phyloP scores from a whole-genome alignment of 495 filamentous ascomycete genomes.

The Penicillium coprophilum region DNA sequence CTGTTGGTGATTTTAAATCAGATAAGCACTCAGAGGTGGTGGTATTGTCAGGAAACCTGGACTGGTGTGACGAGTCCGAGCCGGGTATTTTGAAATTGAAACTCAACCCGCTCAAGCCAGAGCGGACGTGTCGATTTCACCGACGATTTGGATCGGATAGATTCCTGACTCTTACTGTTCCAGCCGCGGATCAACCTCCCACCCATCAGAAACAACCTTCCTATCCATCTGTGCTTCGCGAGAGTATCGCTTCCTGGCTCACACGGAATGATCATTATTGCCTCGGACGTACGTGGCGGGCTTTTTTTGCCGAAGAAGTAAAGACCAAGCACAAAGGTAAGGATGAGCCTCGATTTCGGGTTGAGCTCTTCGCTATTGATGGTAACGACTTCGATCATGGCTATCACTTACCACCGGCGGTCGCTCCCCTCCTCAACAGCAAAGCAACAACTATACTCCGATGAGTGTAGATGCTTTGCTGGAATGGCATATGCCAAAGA shows the following conservation, averaged over 20 bases:
- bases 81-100: conserved; percentile 42
- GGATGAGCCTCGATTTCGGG: conserved; percentile 34
- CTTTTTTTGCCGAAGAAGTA: conserved; percentile 47
- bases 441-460: conserved; percentile 29
- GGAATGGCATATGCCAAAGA: conserved; percentile 50
- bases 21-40: conserved; percentile 43
- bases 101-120: conserved; percentile 44
- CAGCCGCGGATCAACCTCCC: conserved; percentile 38
- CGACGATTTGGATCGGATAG: conserved; percentile 51
- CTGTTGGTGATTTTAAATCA: conserved; percentile 33
- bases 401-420: not conserved
- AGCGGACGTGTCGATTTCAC: conserved; percentile 47
- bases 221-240: conserved; percentile 31
- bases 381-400: conserved; percentile 42
- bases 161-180: conserved; percentile 45
- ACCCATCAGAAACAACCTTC: conserved; percentile 25
- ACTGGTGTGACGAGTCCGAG: conserved; percentile 37
- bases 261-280: conserved; percentile 41
- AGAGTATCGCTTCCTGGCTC: conserved; percentile 45
- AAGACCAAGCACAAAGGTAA: conserved; percentile 35
- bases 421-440: conserved; percentile 27
- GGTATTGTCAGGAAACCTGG: conserved; percentile 42
- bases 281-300: conserved; percentile 47
- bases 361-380: conserved; percentile 56
- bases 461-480: conserved; percentile 47